Evolutionary conservation across 2,329 filamentous ascomycete species (phyloP), one percentile per base, ranked within the genome.

Genomic region (Fusarium scirpi): DNA sequence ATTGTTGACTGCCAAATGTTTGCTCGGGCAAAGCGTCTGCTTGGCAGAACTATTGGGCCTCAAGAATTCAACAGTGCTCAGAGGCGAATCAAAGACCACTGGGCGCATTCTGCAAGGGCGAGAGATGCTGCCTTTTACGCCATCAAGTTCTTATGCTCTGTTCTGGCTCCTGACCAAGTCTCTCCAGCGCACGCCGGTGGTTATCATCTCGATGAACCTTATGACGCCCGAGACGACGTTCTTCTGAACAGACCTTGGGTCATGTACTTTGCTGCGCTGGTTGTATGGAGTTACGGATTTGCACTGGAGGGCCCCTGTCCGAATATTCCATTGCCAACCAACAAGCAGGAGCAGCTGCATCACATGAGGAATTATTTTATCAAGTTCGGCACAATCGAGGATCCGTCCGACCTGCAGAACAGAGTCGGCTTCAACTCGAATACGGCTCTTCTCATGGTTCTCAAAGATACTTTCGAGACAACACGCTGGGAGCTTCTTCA

Each of bases 1-100:
- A 94, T 98, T 57, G 93, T 97, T n/a, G 95, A 98, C 79, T 95
- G 94, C 76, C 95, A 98, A 80, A 97, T 98, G 71, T 98, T 96
- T 79, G 96, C 95, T 8, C 91, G 94, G 11, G 94, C 95, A 2
- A 93, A 91, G 73, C 87, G 94, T 30, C 86, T 98, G 4, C 88
- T 98, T 6, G 95, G 96, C 24, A 90, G 95, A 48, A 90, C 91
- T 1, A 97, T 98, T 65, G 94, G 93, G 2, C 85, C 89, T 3
- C 89, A 93, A 67, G 96, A 98, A 80, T 91, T 96, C 60, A 90
- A 86, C 68, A 91, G 90, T 53, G 94, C 94, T 5, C 90, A 93
- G 71, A 88, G 92, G 60, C 90, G 94, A 69, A 96, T 97, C 91
- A 94, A 91, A 70, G 92, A 96, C 60, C 85, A 86, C 41, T 99